phyloP scores from a whole-genome alignment of 768 basidiomycete genomes.

The Fomitopsis serialis region DNA sequence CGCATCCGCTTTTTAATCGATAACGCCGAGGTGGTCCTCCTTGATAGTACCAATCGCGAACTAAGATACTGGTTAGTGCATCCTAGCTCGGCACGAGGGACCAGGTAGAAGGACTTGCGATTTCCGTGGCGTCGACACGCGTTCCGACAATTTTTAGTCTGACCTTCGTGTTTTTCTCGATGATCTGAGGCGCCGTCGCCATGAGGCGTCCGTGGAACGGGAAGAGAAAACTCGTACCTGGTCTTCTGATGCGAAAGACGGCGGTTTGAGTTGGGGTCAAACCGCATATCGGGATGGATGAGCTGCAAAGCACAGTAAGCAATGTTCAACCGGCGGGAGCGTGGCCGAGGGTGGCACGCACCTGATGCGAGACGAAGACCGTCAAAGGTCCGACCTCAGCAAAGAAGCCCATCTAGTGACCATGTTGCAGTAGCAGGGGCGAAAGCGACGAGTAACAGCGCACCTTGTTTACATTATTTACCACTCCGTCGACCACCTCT shows the following conservation, averaged over 20 bases:
- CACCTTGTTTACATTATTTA: conserved; percentile 94
- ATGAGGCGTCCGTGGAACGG: neutral
- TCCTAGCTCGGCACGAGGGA: neutral
- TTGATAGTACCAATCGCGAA: conserved; percentile 98
- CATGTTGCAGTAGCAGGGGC: neutral
- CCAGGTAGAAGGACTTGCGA: conserved; percentile 48
- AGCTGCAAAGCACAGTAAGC: conserved; percentile 42
- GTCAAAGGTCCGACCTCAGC: conserved; percentile 92
- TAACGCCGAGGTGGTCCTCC: conserved; percentile 94
- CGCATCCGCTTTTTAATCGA: conserved; percentile 42
- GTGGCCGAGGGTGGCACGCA: conserved; percentile 30
- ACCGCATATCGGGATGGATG: conserved; percentile 90
- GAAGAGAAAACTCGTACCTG: conserved; percentile 43
- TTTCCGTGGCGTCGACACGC: conserved; percentile 95
- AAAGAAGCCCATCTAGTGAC: conserved; percentile 91
- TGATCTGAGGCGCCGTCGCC: conserved; percentile 47
- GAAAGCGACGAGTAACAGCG: conserved; percentile 15
- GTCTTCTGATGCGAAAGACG: conserved; percentile 88
- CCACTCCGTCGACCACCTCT: conserved; percentile 95
- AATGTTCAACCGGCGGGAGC: neutral
- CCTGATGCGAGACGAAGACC: conserved; percentile 95
- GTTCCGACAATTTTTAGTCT: conserved; percentile 98
- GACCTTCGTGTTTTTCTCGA: conserved; percentile 89
- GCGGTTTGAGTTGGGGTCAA: conserved; percentile 98
- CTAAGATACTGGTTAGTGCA: conserved; percentile 32